Evolutionary conservation across 139 green algal genomes (phyloP), one percentile per base, ranked within the genome.

Genomic region (Volvox africanus): DNA sequence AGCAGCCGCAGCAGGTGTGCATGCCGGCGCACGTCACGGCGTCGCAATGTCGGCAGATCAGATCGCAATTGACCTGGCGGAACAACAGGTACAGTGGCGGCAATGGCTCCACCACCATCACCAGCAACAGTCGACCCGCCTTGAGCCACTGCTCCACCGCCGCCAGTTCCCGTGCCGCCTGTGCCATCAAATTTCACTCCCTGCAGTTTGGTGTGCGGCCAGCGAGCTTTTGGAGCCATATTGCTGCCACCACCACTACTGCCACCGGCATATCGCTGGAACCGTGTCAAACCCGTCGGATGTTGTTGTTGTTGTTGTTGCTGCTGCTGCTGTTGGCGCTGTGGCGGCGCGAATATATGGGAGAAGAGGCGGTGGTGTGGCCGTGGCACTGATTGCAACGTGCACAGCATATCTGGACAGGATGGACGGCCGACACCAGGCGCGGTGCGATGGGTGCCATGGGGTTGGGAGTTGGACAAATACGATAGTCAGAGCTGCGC

Each of bases 331-430:
- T 90, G 90, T n/a, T 67, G 77, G n/a, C 85, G 89, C 16, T 30
- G 68, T 26, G 18, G 65, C 69, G 55, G 55, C 86, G 19, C 13
- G 18, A 92, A 89, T 32, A 86, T 75, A 62, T 80, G 82, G 0
- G 61, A 37, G 73, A 89, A 86, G 9, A 85, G 69, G 16, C 32
- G 82, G 89, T 89, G 69, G 65, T 88, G 89, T 35, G 26, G 50
- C 55, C 16, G 33, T 6, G 65, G 36, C 18, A 1, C 30, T 22
- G 13, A 75, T 67, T 79, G 35, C 80, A 97, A 92, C 50, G 73
- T 65, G 12, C 71, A 69, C 26, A 97, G 55, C 11, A 96, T 78
- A 50, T 96, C 95, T 97, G 95, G 62, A 28, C 44, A 55, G 44
- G 9, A 55, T 5, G 44, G 44, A 55, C 9, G 44, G 44, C 9